Percentiles rank a stretch among this genome's conserved stretches.
Evolutionary conservation across 176 grass and related monocot genomes (phyloP).

Genomic region (Cenchrus americanus): DNA sequence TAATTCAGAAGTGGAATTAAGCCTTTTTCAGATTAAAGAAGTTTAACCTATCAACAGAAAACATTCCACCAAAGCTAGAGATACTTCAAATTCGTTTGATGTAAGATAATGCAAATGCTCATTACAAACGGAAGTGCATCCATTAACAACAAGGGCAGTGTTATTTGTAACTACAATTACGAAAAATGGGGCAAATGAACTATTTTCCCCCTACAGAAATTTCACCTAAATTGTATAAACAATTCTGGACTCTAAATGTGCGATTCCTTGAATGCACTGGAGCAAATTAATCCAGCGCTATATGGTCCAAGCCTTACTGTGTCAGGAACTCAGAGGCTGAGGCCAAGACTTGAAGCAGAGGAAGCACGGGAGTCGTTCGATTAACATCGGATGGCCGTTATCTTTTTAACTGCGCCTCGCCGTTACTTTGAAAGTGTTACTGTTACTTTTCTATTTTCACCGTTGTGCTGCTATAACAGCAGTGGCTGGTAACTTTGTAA

Average conservation of each 20-base stretch:
- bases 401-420: too few relatives aligned
- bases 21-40: constrained; percentile 11
- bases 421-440: too few relatives aligned
- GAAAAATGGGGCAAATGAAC: neutral
- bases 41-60: neutral
- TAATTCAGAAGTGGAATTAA: neutral
- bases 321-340: too few relatives aligned
- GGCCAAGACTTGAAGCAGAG: too few relatives aligned
- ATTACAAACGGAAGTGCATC: neutral
- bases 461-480: too few relatives aligned
- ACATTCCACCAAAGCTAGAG: neutral
- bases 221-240: neutral
- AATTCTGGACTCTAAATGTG: neutral
- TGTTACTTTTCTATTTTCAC: too few relatives aligned
- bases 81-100: neutral
- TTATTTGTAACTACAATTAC: neutral
- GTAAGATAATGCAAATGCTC: neutral
- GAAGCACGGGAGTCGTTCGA: too few relatives aligned
- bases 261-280: neutral
- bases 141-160: neutral
- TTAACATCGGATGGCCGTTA: too few relatives aligned
- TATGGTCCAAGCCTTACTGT: neutral
- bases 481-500: too few relatives aligned
- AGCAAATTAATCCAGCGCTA: neutral
- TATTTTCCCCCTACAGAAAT: constrained; percentile 15